These are phyloP conservation scores for Cyberlindnera saturnus DNA, from an alignment of 805 yeast species.

Conservation along the genomic window DNA sequence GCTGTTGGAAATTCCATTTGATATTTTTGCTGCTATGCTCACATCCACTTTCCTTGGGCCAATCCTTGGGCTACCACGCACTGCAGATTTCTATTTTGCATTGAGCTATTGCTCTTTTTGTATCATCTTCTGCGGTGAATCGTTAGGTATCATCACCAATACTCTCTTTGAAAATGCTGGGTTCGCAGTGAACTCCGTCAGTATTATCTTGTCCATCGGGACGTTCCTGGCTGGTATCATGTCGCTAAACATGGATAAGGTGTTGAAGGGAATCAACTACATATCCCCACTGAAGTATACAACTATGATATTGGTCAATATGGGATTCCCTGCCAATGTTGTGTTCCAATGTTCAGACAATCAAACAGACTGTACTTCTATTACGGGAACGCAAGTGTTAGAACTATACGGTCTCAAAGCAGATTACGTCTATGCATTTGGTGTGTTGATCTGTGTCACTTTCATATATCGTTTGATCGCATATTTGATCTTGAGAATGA, in stretches of 20 bases:
- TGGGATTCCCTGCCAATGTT: slow-evolving; percentile 42
- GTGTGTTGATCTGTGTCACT: slow-evolving; percentile 32
- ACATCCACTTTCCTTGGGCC: slow-evolving; percentile 61
- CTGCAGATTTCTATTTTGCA: slow-evolving; percentile 60
- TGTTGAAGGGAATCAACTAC: slow-evolving; percentile 67
- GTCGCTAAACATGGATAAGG: slow-evolving; percentile 68
- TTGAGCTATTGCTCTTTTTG: slow-evolving; percentile 48
- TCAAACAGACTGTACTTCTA: slow-evolving; percentile 38
- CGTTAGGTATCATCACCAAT: slow-evolving; percentile 76
- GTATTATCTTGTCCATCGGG: slow-evolving; percentile 62
- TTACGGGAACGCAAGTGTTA: slow-evolving; percentile 51
- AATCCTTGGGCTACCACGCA: slow-evolving; percentile 68
- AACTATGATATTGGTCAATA: slow-evolving; percentile 48
- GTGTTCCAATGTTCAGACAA: slow-evolving; percentile 45
- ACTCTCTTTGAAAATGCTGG: slow-evolving; percentile 71
- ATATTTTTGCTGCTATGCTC: slow-evolving; percentile 49
- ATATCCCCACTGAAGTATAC: slow-evolving; percentile 74
- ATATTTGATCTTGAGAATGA: slow-evolving; percentile 18
- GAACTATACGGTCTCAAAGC: slow-evolving; percentile 34
- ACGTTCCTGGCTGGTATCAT: slow-evolving; percentile 81
- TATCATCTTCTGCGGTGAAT: slow-evolving; percentile 72
- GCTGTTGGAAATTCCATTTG: slow-evolving; percentile 61
- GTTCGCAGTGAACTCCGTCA: slow-evolving; percentile 68
- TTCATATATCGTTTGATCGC: slow-evolving; percentile 39
- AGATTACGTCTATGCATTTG: slow-evolving; percentile 30